Evolutionary conservation across 73 alveolate genomes (phyloP).

Genomic region (Paramecium primaurelia): DNA sequence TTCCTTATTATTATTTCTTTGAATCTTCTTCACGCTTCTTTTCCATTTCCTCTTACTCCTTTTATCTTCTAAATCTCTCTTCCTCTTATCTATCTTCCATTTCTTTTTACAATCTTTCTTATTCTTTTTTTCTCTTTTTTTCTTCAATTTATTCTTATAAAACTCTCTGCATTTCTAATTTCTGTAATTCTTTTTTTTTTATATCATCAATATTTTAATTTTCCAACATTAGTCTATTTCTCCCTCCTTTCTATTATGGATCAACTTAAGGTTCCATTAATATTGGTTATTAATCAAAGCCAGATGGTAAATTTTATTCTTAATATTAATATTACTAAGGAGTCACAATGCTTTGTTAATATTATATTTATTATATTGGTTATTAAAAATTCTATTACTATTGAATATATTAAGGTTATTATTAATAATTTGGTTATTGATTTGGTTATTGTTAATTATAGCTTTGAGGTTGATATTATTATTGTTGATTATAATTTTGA

Average conservation of each 20-base stretch:
- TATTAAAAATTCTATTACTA: background rate
- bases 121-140: slow-evolving; percentile 34
- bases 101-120: background rate
- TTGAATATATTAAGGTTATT: background rate
- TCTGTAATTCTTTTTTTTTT: background rate
- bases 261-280: background rate
- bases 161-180: slow-evolving; percentile 35
- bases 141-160: slow-evolving; percentile 31
- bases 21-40: slow-evolving; percentile 4
- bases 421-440: background rate
- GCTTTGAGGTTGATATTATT: background rate
- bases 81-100: slow-evolving; percentile 8
- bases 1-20: slow-evolving; percentile 17
- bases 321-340: background rate
- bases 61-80: background rate
- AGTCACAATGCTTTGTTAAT: background rate
- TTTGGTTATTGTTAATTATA: background rate
- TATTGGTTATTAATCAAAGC: background rate
- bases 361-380: background rate
- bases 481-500: background rate
- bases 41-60: background rate
- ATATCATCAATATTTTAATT: slow-evolving; percentile 16
- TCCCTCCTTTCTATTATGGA: background rate
- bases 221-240: slow-evolving; percentile 36
- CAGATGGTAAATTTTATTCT: background rate